Conservation (phyloP, 306 rosid genomes). For the Benincasa hispida region DNA sequence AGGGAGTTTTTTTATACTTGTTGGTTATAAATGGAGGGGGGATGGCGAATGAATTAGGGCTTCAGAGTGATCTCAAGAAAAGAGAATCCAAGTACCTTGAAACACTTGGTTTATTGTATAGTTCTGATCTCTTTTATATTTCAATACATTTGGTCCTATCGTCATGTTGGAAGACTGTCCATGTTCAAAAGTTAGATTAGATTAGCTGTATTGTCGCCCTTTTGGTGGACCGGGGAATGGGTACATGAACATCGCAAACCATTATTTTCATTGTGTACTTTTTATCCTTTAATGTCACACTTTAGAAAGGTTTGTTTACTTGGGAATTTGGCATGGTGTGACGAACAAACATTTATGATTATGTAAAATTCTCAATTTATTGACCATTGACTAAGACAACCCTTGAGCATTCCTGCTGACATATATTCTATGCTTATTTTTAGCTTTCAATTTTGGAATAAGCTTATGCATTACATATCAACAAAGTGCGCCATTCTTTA, state of each 20-base stretch:
- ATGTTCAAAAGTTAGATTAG: background rate
- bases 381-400: background rate
- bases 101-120: no score
- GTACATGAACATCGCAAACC: no score
- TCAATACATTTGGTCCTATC: no score
- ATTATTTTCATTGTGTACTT: background rate
- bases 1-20: no score
- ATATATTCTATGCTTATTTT: background rate
- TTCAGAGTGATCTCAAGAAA: no score
- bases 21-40: no score
- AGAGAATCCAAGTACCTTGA: no score
- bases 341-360: background rate
- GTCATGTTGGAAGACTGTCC: background rate
- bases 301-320: background rate
- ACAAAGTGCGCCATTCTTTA: background rate
- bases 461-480: background rate
- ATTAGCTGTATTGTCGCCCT: background rate
- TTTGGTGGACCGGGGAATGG: background rate
- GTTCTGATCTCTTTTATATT: no score
- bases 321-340: background rate
- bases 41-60: no score
- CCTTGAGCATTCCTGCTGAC: background rate
- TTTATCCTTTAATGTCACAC: background rate
- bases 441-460: background rate
- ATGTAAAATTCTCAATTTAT: background rate